Base-by-base conservation (phyloP, 768 basidiomycete genomes). In the Naganishia kalamii region DNA sequence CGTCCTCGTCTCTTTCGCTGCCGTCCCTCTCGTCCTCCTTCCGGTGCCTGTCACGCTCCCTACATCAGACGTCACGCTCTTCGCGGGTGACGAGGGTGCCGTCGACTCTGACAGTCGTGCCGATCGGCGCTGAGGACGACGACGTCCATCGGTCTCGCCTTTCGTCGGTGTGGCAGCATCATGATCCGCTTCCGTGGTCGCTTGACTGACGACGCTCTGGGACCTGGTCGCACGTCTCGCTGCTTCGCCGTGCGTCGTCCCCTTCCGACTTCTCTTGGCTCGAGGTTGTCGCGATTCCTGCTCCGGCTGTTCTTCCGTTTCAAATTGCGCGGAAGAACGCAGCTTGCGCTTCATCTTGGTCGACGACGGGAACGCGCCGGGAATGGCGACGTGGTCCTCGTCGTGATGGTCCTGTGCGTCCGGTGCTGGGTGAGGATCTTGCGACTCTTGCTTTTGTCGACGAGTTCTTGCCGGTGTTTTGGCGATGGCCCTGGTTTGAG, bases 381-480 rank as follows among this genome's bases (percentile, higher is more conserved):
- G 54, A 23, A 57, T 57, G 11, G 51, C 6, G 4, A 52, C 32
- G 35, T 40, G 21, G 21, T 57, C 37, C 5, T 57, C 54, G 21
- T 57, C 35, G 29, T 10, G 30, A 3, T 13, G 30, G 29, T 32
- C 51, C 17, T 32, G 30, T 3, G 32, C 51, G 12, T 52, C 33
- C 51, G 33, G 21, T 8, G 10, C 30, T 12, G 29, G 29, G 21
- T 32, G 29, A 13, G 29, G 29, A 52, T 52, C 19, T 21, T n/a
- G 51, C 17, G 11, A 8, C 21, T 52, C n/a, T 17, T 57, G 35
- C 37, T 57, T 57, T 21, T 57, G 54, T 21, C 40, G 37, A 4
- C 54, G 54, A 10, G 54, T 57, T 27, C 54, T 57, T 8, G 54
- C 54, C 12, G 54, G 54, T 23, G 54, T 57, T 17, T 57, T 57